Conservation (phyloP, 2,329 filamentous ascomycete genomes). For the Rutstroemia sydowiana region DNA sequence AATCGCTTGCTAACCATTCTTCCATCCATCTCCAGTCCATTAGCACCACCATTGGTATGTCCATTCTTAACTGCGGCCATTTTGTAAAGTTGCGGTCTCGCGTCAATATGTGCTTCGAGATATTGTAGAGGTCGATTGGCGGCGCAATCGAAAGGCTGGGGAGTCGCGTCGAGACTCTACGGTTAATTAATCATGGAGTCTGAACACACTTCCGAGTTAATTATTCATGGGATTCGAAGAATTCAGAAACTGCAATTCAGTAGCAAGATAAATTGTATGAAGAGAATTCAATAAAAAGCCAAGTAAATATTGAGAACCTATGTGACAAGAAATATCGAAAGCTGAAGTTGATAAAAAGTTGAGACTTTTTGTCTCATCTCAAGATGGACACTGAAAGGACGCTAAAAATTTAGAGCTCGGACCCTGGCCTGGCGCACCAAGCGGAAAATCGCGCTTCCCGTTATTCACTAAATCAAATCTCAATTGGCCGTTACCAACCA, state of each 20-base stretch:
- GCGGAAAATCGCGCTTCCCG: too few species aligned
- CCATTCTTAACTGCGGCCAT: constrained; percentile 24
- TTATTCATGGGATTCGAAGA: not conserved
- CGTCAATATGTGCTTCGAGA: not conserved
- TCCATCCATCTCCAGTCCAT: constrained; percentile 20
- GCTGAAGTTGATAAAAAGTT: not conserved
- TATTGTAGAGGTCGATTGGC: not conserved
- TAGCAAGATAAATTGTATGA: not conserved
- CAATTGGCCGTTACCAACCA: not conserved
- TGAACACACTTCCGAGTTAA: too few species aligned
- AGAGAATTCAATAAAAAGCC: not conserved
- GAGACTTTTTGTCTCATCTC: not conserved
- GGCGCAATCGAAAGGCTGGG: constrained; percentile 5
- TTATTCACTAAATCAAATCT: not conserved
- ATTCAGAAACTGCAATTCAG: not conserved
- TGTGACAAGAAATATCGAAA: not conserved
- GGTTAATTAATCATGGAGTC: not conserved
- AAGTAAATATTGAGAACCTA: not conserved
- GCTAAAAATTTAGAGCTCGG: constrained; percentile 3
- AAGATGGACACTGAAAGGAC: not conserved
- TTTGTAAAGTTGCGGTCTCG: not conserved
- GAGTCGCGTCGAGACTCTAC: constrained; percentile 9
- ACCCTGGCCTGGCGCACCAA: too few species aligned
- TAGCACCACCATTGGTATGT: constrained; percentile 23
- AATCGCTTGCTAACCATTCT: constrained; percentile 40